Percentiles rank a stretch among this genome's conserved stretches.
phyloP scores from a whole-genome alignment of 768 basidiomycete genomes.

The Porphyrellus cyaneotinctus region DNA sequence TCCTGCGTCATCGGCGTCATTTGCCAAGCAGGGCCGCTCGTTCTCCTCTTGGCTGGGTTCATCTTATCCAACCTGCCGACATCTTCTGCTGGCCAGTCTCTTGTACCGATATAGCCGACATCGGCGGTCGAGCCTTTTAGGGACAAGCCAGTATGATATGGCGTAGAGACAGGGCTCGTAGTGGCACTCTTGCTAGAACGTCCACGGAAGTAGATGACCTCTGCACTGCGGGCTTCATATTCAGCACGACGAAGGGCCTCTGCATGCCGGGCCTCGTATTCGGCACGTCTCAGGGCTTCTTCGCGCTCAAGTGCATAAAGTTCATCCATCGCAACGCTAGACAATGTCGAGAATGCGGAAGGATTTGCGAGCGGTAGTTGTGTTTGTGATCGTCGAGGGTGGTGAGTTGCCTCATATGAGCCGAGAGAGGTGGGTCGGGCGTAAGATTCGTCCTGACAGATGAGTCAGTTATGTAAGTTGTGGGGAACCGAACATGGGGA shows the following conservation, averaged over 20 bases:
- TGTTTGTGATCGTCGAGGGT: conserved; percentile 27
- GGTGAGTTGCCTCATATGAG: conserved; percentile 39
- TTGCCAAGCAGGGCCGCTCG: conserved; percentile 56
- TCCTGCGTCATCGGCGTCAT: conserved; percentile 42
- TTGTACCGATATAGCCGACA: conserved; percentile 39
- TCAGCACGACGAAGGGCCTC: conserved; percentile 64
- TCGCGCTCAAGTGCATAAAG: conserved; percentile 84
- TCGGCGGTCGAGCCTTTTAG: conserved; percentile 33
- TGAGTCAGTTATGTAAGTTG: conserved; percentile 27
- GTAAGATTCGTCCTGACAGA: conserved; percentile 49
- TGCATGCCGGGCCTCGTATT: conserved; percentile 76
- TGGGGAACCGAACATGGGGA: conserved; percentile 23
- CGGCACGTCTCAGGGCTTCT: conserved; percentile 80
- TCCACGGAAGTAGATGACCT: conserved; percentile 36
- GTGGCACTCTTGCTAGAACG: conserved; percentile 60
- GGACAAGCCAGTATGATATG: conserved; percentile 27
- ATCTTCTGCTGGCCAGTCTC: conserved; percentile 32
- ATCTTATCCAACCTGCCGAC: conserved; percentile 25
- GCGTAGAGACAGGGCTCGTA: conserved; percentile 57
- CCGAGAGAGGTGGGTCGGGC: conserved; percentile 51
- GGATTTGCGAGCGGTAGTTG: conserved; percentile 30
- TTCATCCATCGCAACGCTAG: conserved; percentile 81
- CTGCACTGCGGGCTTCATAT: conserved; percentile 51
- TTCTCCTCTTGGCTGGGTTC: conserved; percentile 38
- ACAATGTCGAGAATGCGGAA: conserved; percentile 62